Base-by-base conservation (phyloP, 2,329 filamentous ascomycete species). In the Metarhizium brunneum region DNA sequence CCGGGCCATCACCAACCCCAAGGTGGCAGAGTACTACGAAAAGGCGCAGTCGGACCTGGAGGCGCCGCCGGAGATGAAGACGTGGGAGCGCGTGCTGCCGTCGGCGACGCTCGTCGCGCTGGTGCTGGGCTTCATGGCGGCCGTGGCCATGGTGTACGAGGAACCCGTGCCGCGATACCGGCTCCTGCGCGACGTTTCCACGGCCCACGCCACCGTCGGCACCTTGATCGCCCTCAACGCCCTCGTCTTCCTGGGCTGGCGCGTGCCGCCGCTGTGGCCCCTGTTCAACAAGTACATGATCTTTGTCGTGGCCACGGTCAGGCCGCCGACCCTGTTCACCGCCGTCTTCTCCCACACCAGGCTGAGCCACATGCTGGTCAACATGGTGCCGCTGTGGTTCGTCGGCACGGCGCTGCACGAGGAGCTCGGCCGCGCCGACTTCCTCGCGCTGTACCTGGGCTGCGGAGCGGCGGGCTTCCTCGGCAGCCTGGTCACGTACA, bases 301-400 rank as follows among this genome's bases (percentile, higher is more conserved):
- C 45, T 68, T 85, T 40, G 73, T 84, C 8, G 77, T 86, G 6
- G 86, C 82, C 6, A 83, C 83, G 53, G 86, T 88, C 8, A 78
- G 78, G 59, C 78, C 86, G 4, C 56, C 82, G 20, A 79, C 80
- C 59, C 68, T 88, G 58, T 64, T 92, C 32, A 81, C 82, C 38
- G 82, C 82, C 61, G 73, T 82, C 52, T 88, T 91, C 72, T 87
- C 84, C 20, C 89, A 94, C 71, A 81, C 87, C 54, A 71, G 69
- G 3, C 60, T 84, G 18, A 64, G 69, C 50, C 89, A 94, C 68
- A 67, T 88, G 42, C 57, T 76, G 29, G 66, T 76, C 47, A 92
- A 92, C 70, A 84, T 88, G 80, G 62, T 78, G 8, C 73, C 80
- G 45, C 73, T 92, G 4, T 85, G 78, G 74, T 73, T 88, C 63